These are phyloP conservation scores for Draba incana DNA, from an alignment of 345 rosid species.

Conservation along the genomic window DNA sequence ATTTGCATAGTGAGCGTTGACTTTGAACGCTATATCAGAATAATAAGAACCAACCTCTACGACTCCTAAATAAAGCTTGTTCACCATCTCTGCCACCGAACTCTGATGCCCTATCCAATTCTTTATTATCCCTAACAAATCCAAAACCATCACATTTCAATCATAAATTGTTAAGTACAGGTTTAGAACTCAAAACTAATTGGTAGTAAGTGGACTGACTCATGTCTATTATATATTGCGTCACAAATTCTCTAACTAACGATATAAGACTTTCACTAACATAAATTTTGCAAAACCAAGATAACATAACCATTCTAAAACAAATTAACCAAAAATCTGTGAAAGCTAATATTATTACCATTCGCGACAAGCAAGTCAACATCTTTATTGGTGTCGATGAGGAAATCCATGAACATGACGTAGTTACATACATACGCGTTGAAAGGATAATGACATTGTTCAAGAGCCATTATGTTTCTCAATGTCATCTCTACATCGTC, in stretches of 20 bases:
- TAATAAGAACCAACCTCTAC: not conserved
- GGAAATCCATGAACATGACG: conserved; percentile 4
- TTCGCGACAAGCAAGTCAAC: conserved; percentile 16
- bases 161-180: too few species aligned
- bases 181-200: too few species aligned
- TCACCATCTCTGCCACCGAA: conserved; percentile 22
- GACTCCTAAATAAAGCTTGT: conserved; percentile 19
- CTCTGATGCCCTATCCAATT: conserved; percentile 1
- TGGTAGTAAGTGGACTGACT: too few species aligned
- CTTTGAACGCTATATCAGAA: not conserved
- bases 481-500: not conserved
- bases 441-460: conserved; percentile 1
- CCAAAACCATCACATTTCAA: not conserved
- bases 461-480: conserved; percentile 29
- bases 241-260: too few species aligned
- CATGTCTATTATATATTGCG: too few species aligned
- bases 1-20: not conserved
- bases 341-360: not conserved
- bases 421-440: not conserved
- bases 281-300: too few species aligned
- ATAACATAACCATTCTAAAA: too few species aligned
- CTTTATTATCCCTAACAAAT: conserved; percentile 1
- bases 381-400: conserved; percentile 3
- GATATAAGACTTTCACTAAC: too few species aligned
- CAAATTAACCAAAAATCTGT: too few species aligned